Percentiles rank a stretch among this genome's conserved stretches.
Conservation (phyloP, 2,329 filamentous ascomycete species). For the Ilyonectria destructans region DNA sequence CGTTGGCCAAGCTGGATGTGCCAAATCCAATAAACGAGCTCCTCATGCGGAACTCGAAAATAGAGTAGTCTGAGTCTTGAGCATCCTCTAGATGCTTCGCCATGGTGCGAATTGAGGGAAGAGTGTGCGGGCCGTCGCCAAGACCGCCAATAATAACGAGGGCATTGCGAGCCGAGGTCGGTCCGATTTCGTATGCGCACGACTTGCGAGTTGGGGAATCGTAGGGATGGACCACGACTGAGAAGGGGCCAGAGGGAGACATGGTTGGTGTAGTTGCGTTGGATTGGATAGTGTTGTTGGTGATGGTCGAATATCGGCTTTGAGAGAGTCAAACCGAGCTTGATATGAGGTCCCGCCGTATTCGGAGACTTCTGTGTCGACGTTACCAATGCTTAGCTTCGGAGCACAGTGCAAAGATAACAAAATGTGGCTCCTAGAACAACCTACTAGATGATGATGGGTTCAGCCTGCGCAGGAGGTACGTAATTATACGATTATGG, state of each 20-base stretch:
- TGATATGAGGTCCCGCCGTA: constrained; percentile 1
- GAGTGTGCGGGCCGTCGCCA: constrained; percentile 78
- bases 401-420: not conserved
- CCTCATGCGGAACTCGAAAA: constrained; percentile 71
- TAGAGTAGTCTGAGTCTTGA: constrained; percentile 62
- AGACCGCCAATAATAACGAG: constrained; percentile 81
- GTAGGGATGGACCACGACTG: constrained; percentile 65
- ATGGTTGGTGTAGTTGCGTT: constrained; percentile 39
- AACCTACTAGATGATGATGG: not conserved
- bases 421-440: no score
- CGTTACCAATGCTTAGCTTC: not conserved
- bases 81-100: constrained; percentile 60
- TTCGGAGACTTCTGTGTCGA: not conserved
- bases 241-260: constrained; percentile 55
- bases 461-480: not conserved
- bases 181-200: constrained; percentile 66
- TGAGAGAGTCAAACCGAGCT: constrained; percentile 2
- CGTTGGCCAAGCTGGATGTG: constrained; percentile 65
- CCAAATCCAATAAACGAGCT: constrained; percentile 71
- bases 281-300: not conserved
- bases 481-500: not conserved
- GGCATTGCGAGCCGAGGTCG: constrained; percentile 66
- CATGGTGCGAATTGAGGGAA: constrained; percentile 69
- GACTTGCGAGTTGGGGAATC: constrained; percentile 58
- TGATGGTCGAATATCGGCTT: not conserved